phyloP scores from a whole-genome alignment of 371 early-diverging fungal genomes.

The Thermomucor indicae-seudaticae region DNA sequence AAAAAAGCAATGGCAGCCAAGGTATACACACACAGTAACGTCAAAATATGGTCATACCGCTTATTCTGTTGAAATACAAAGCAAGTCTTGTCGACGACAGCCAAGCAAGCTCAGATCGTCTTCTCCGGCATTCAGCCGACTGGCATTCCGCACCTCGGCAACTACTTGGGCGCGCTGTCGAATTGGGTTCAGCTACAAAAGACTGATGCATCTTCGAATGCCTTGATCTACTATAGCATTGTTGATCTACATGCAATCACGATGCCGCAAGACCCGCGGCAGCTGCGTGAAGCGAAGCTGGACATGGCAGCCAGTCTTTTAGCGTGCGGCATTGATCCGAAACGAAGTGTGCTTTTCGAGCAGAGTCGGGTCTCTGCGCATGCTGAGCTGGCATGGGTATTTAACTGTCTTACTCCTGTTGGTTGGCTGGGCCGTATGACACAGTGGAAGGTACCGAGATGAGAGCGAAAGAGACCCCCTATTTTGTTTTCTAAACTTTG shows the following conservation, averaged over 20 bases:
- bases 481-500: not conserved
- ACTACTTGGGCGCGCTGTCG: conserved; percentile 87
- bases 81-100: not conserved
- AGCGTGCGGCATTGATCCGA: conserved; percentile 86
- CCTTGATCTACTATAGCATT: conserved; percentile 62
- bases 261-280: conserved; percentile 67
- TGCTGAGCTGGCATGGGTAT: conserved; percentile 82
- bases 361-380: conserved; percentile 78
- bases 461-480: not conserved
- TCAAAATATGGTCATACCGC: not conserved
- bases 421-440: conserved; percentile 93
- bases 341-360: conserved; percentile 72
- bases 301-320: conserved; percentile 75
- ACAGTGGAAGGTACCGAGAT: conserved; percentile 78
- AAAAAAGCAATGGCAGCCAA: not conserved
- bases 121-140: conserved; percentile 95
- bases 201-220: conserved; percentile 25
- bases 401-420: conserved; percentile 83
- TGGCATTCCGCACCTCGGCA: conserved; percentile 91
- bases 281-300: conserved; percentile 55
- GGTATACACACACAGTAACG: not conserved
- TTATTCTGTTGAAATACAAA: not conserved
- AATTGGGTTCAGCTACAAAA: conserved; percentile 85
- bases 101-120: conserved; percentile 12
- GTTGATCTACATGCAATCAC: conserved; percentile 94